A percentile compares a stretch with the other conserved stretches of the same genome.
Evolutionary conservation across 306 rosid genomes (phyloP).

Genomic region (Vicia faba): DNA sequence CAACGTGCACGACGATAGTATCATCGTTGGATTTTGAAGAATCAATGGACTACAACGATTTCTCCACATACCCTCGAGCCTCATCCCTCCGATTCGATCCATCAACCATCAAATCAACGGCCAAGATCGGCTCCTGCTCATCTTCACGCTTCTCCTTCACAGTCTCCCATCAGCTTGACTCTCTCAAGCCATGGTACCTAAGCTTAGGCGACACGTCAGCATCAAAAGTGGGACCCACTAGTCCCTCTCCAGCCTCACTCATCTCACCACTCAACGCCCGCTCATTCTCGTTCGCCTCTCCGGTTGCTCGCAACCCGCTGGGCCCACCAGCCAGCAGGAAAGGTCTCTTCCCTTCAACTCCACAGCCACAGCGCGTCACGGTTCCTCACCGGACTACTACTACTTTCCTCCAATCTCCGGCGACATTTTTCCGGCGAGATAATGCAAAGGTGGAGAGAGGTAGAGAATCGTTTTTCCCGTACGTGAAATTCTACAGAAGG

Average conservation of each 20-base stretch:
- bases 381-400: conserved; percentile 64
- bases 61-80: conserved; percentile 72
- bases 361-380: conserved; percentile 70
- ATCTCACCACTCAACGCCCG: conserved; percentile 91
- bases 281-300: conserved; percentile 92
- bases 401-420: conserved; percentile 95
- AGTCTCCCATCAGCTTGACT: conserved; percentile 82
- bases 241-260: conserved; percentile 50
- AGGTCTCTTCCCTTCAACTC: conserved; percentile 78
- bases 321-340: conserved; percentile 56
- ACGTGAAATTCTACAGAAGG: conserved; percentile 72
- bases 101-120: conserved; percentile 57
- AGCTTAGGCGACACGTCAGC: conserved; percentile 80
- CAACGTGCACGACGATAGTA: conserved; percentile 61
- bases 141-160: conserved; percentile 96
- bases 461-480: conserved; percentile 70
- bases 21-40: conserved; percentile 90
- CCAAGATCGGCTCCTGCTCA: conserved; percentile 77
- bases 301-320: conserved; percentile 69
- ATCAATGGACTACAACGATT: conserved; percentile 66
- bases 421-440: conserved; percentile 71
- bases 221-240: conserved; percentile 85
- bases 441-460: conserved; percentile 52
- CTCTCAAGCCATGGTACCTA: conserved; percentile 95
- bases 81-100: conserved; percentile 84